Base-by-base conservation (phyloP, 805 yeast genomes). In the Citeromyces matritensis region DNA sequence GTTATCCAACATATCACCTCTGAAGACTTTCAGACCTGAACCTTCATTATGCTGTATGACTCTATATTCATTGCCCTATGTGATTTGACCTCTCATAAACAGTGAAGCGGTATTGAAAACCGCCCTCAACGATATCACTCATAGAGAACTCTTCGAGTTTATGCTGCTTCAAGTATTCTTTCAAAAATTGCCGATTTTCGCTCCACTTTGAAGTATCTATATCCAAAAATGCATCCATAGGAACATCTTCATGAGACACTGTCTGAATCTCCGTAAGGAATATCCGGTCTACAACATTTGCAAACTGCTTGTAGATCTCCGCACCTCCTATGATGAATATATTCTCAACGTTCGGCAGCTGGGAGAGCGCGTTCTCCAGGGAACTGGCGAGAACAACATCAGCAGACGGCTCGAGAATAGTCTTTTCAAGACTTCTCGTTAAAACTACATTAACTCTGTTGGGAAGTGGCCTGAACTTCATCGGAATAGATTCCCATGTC, bases 401-500 rank as follows among this genome's bases (percentile, higher is more conserved):
- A 5, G 40, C 30, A 11, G 37, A 39, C 26, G 33, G 37, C 8
- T 35, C 21, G 6, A 11, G 15, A 6, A 13, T 33, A 14, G 41
- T 43, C 10, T 42, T 44, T 6, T 39, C 42, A 12, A 39, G 38
- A 11, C 55, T 47, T 30, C 85, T 55, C 15, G 94, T 78, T 8
- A 91, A 55, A 0, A 91, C 72, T 9, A 85, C 71, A 49, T 91
- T 91, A 17, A 72, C 35, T 35, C 98, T 64, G 30, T 62, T 70
- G 3, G 77, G 75, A 29, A 91, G 60, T 0, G 98, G 98, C 38
- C 94, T 61, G 55, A 84, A 91, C 47, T 66, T 74, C 2, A 53
- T 38, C 0, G 98, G 97, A 23, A 91, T 86, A 6, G 94, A 81
- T 23, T 85, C 91, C 94, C 96, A 91, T 2, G 97, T 88, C 47